Conservation (phyloP, 176 grass and related monocot genomes). For the Ampelocalamus luodianensis region DNA sequence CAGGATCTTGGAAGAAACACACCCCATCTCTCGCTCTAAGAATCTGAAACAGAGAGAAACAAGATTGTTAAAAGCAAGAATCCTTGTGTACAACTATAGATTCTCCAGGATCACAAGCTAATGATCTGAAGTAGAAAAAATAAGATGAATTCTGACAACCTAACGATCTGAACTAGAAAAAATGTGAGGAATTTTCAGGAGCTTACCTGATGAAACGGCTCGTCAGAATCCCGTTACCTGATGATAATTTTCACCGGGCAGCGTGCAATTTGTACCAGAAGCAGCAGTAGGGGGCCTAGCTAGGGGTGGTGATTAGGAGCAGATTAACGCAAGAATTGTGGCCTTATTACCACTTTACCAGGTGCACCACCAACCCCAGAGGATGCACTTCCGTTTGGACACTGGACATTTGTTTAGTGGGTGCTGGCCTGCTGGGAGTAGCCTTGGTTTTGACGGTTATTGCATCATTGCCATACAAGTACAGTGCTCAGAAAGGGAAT, state of each 20-base stretch:
- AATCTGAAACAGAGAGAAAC: conserved; percentile 5
- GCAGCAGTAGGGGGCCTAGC: neutral
- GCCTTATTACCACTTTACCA: conserved; percentile 22
- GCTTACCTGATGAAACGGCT: conserved; percentile 33
- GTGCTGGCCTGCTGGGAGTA: neutral
- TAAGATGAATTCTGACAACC: neutral
- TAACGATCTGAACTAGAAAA: neutral
- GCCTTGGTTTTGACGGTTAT: neutral
- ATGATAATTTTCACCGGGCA: neutral
- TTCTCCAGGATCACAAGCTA: neutral
- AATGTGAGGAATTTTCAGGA: neutral
- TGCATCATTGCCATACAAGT: conserved; percentile 1
- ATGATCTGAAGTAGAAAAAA: neutral
- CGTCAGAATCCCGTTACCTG: neutral
- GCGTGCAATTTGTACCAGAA: conserved; percentile 9
- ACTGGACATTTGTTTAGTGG: neutral
- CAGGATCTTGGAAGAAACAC: conserved; percentile 70
- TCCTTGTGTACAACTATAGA: neutral
- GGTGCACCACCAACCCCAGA: conserved; percentile 53
- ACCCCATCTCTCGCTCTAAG: conserved; percentile 61
- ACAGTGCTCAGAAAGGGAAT: neutral
- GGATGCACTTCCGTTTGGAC: conserved; percentile 23
- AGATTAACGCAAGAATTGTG: conserved; percentile 30
- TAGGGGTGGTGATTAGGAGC: conserved; percentile 1
- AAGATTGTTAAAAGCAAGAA: neutral